phyloP scores from a whole-genome alignment of 768 basidiomycete genomes.

The Suillus lakei region DNA sequence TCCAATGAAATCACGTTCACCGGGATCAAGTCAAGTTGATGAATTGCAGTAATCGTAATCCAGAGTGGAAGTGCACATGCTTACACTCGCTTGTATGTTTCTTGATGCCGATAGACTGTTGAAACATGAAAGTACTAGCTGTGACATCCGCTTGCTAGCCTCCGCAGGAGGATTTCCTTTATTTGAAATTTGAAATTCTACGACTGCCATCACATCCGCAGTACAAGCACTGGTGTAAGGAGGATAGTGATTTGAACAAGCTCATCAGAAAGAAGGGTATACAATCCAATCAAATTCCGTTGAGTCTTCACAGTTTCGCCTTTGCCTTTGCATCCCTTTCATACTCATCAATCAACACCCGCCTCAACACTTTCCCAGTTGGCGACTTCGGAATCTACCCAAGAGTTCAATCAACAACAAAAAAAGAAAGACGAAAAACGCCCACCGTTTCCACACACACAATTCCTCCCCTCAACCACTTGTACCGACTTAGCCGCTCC shows the following conservation, averaged over 20 bases:
- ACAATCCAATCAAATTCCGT: too few species aligned
- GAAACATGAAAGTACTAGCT: too few species aligned
- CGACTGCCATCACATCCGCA: too few species aligned
- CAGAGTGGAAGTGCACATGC: not conserved
- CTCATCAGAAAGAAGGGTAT: too few species aligned
- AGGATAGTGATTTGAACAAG: too few species aligned
- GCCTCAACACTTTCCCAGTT: slow-evolving; percentile 66
- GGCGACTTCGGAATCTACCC: slow-evolving; percentile 67
- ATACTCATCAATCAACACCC: slow-evolving; percentile 58
- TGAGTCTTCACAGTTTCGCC: slow-evolving; percentile 19
- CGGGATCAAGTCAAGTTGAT: not conserved
- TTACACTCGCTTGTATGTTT: not conserved
- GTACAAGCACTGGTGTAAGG: too few species aligned
- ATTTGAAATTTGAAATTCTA: not conserved
- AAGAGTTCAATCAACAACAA: not conserved
- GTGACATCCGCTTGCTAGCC: too few species aligned
- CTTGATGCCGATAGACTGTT: too few species aligned
- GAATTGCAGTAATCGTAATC: not conserved
- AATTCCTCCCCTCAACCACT: slow-evolving; percentile 72
- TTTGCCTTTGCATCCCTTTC: slow-evolving; percentile 33
- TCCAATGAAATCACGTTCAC: not conserved
- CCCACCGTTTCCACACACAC: slow-evolving; percentile 61
- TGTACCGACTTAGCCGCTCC: slow-evolving; percentile 66
- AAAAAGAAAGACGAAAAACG: slow-evolving; percentile 7
- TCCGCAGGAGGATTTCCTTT: too few species aligned